These are phyloP conservation scores for Apiosordaria backusii DNA, from an alignment of 495 filamentous ascomycete genomes.

Conservation along the genomic window DNA sequence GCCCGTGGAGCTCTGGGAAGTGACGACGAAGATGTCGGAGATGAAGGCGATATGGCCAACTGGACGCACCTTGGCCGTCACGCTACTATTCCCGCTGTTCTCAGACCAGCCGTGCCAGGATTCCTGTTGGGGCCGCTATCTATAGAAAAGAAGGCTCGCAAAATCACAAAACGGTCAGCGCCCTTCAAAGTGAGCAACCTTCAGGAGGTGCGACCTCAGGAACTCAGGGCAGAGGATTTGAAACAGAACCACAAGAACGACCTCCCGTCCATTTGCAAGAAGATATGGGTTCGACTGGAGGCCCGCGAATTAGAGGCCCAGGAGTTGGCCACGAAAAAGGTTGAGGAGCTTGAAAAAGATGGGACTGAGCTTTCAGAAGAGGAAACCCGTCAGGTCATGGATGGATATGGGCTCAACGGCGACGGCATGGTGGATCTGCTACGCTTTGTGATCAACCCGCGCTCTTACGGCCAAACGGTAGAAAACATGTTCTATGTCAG, in stretches of 20 bases:
- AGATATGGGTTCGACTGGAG: slow-evolving; percentile 52
- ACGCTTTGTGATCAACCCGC: slow-evolving; percentile 81
- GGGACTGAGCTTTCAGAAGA: slow-evolving; percentile 24
- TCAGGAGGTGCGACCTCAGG: slow-evolving; percentile 66
- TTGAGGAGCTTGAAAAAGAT: slow-evolving; percentile 36
- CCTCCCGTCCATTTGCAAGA: slow-evolving; percentile 64
- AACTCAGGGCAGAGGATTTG: slow-evolving; percentile 67
- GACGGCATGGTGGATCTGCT: slow-evolving; percentile 71
- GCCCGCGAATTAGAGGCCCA: slow-evolving; percentile 40
- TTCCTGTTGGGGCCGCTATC: slow-evolving; percentile 90
- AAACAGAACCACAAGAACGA: slow-evolving; percentile 69
- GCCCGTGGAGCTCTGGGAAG: slow-evolving; percentile 25
- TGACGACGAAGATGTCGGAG: slow-evolving; percentile 50
- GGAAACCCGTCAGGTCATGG: slow-evolving; percentile 42
- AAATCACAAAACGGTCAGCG: slow-evolving; percentile 60
- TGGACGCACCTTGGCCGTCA: slow-evolving; percentile 81
- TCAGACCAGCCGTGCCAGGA: slow-evolving; percentile 71
- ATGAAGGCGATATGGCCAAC: slow-evolving; percentile 75
- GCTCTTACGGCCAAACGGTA: slow-evolving; percentile 88
- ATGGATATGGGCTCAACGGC: slow-evolving; percentile 52
- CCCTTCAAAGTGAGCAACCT: slow-evolving; percentile 61
- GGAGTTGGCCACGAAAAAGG: slow-evolving; percentile 38
- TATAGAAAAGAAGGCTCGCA: slow-evolving; percentile 75
- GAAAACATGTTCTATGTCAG: slow-evolving; percentile 97
- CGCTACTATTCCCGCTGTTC: slow-evolving; percentile 67